Conservation (phyloP, 2,329 filamentous ascomycete species). For the Penicillium vulpinum region DNA sequence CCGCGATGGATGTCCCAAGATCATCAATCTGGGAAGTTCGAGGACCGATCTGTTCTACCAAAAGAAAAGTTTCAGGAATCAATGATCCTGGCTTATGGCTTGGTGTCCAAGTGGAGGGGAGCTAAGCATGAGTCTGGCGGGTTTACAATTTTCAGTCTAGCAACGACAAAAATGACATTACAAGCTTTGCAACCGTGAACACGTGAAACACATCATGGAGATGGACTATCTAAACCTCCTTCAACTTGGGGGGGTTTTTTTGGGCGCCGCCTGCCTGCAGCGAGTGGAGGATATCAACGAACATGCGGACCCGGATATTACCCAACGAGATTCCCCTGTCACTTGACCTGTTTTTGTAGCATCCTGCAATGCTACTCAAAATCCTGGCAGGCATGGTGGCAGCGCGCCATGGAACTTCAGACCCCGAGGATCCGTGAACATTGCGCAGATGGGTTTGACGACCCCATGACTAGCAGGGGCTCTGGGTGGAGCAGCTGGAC, state of each 20-base stretch:
- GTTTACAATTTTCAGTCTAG: conserved; percentile 6
- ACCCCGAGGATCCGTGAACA: background rate
- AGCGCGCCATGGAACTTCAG: background rate
- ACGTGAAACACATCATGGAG: background rate
- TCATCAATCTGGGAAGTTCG: conserved; percentile 95
- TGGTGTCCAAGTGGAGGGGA: conserved; percentile 12
- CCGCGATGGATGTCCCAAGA: conserved; percentile 96
- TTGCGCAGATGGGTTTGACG: background rate
- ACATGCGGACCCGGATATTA: background rate
- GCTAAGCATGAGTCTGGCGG: conserved; percentile 4
- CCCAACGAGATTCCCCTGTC: background rate
- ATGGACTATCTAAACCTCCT: conserved; percentile 4
- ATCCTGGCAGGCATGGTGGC: background rate
- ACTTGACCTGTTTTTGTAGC: background rate
- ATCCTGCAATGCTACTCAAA: background rate
- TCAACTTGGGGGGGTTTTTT: background rate
- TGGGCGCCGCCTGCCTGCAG: background rate
- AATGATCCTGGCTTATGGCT: conserved; percentile 30
- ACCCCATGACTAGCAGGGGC: background rate
- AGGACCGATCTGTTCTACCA: conserved; percentile 86
- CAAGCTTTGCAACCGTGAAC: background rate
- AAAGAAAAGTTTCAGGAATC: conserved; percentile 61
- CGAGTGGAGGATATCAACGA: background rate
- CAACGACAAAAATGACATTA: conserved; percentile 3
- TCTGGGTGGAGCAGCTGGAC: background rate